These are phyloP conservation scores for Agastache rugosa DNA, from an alignment of 257 asterid genomes.

Conservation along the genomic window DNA sequence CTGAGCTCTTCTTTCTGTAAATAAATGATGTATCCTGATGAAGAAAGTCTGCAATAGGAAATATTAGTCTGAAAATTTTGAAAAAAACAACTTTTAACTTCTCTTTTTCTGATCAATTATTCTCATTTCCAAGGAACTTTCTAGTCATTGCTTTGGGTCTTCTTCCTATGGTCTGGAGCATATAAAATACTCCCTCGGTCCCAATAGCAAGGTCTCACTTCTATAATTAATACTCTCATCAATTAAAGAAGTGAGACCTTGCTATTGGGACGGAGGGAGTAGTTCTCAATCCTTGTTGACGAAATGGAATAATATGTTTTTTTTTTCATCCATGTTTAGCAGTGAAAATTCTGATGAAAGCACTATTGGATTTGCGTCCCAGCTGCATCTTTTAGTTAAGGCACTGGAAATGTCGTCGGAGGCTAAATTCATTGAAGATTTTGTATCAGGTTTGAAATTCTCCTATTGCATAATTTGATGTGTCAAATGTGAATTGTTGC, in stretches of 20 bases:
- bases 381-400: conserved; percentile 68
- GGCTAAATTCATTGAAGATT: conserved; percentile 81
- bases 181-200: no score
- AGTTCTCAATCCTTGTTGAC: conserved; percentile 25
- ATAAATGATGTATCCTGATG: conserved; percentile 16
- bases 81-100: neutral
- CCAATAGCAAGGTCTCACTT: no score
- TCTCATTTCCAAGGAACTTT: conserved; percentile 25
- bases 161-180: conserved; percentile 10
- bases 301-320: conserved; percentile 32
- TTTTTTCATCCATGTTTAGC: conserved; percentile 42
- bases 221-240: no score
- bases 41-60: conserved; percentile 14
- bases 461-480: no score
- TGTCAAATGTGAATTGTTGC: conserved; percentile 23
- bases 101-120: neutral
- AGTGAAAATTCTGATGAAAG: conserved; percentile 58
- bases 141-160: conserved; percentile 10
- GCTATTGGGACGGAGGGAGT: no score
- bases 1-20: conserved; percentile 22
- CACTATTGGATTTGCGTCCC: conserved; percentile 81
- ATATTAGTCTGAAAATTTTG: conserved; percentile 1
- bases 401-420: conserved; percentile 73
- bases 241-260: no score
- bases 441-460: conserved; percentile 72